Conservation (phyloP, 1,284 basidiomycete species). For the Vanrija sp. region DNA sequence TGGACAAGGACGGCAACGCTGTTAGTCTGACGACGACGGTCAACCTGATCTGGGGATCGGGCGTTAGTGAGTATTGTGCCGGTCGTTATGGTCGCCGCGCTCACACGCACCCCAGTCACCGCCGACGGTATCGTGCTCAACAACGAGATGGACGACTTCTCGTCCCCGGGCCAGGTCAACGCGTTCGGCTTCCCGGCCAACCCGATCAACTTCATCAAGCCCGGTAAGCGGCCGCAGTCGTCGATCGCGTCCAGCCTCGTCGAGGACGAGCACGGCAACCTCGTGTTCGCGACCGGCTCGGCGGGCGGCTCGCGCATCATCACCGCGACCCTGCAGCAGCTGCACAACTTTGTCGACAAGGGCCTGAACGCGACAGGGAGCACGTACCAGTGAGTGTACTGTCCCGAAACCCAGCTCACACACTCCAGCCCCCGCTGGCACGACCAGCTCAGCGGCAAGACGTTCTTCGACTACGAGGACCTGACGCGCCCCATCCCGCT, state of each 20-base stretch:
- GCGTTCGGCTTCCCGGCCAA: constrained; percentile 45
- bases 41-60: constrained; percentile 47
- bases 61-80: constrained; percentile 22
- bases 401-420: neutral
- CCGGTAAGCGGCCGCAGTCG: constrained; percentile 49
- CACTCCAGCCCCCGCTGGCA: constrained; percentile 48
- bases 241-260: constrained; percentile 47
- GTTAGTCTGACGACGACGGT: constrained; percentile 51
- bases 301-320: constrained; percentile 51
- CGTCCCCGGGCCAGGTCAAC: constrained; percentile 40
- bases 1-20: constrained; percentile 46
- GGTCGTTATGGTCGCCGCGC: neutral
- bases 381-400: constrained; percentile 21
- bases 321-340: constrained; percentile 48
- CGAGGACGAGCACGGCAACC: constrained; percentile 41
- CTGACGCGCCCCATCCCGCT: constrained; percentile 20
- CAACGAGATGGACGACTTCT: constrained; percentile 51
- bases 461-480: constrained; percentile 40
- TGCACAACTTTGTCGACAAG: constrained; percentile 38
- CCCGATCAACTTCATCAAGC: constrained; percentile 47
- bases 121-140: constrained; percentile 34
- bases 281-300: constrained; percentile 45
- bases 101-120: constrained; percentile 23
- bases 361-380: constrained; percentile 29
- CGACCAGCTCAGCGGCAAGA: constrained; percentile 45